Evolutionary conservation across 2,329 filamentous ascomycete species (phyloP), one percentile per base, ranked within the genome.

Genomic region (Aspergillus nomiae): DNA sequence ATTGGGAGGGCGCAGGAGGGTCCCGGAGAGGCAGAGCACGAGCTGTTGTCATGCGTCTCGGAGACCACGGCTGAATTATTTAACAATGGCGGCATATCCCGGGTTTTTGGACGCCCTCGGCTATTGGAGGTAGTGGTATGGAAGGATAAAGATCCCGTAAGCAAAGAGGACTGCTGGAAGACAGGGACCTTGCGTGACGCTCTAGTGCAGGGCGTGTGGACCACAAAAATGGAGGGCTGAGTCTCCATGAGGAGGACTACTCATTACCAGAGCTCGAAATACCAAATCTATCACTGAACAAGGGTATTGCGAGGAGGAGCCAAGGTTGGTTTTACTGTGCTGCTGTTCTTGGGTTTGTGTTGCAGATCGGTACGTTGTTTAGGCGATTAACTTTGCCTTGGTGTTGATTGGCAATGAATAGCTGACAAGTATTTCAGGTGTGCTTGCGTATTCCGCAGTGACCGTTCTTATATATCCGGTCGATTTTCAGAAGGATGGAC

Each of bases 11-110:
- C 80, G 0, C 75, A 80, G 43, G 82, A 84, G 64, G 80, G 76
- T 4, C 71, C 73, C 0, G 77, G 79, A 0, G 72, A 74, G 1
- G 78, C 76, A 0, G 82, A 84, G 32, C 69, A 70, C 0, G 82
- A 84, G 28, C 66, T 84, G 0, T 74, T 83, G 62, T 81, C 81
- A 0, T 84, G 81, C 5, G 83, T 82, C 0, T 83, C 81, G 0
- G 69, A 79, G 11, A 79, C 80, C 1, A 81, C 79, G 0, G 81
- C 79, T 4, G 82, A 84, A 61, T 66, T 84, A 0, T 84, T 78
- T 64, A 83, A 82, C 9, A 77, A 80, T 54, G 68, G 74, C 0
- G 73, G 75, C 0, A 72, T 84, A 3, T 73, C 76, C 1, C 70
- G 76, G 11, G 76, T 78, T 9, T 74, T 74, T 59, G 77, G 75